Percentiles rank a stretch among this genome's conserved stretches.
Evolutionary conservation across 2,329 filamentous ascomycete genomes (phyloP).

Genomic region (Penicillium hordei): DNA sequence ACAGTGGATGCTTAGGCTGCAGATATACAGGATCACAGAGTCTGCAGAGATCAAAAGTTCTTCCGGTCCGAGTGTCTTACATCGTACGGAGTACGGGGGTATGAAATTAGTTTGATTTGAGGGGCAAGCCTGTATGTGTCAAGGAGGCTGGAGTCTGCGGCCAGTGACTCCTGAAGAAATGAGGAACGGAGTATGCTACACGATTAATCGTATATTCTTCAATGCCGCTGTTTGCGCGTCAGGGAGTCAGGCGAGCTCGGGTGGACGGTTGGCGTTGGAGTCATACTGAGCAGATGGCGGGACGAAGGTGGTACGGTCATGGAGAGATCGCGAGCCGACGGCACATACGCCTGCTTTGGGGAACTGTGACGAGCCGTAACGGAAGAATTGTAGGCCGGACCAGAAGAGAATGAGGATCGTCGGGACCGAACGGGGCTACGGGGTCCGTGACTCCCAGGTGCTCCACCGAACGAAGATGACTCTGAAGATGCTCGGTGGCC

Average conservation of each 20-base stretch:
- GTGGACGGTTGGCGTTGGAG: constrained; percentile 18
- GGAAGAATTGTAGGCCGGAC: constrained; percentile 8
- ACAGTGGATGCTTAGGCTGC: neutral
- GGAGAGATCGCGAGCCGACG: constrained; percentile 20
- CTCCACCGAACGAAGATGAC: constrained; percentile 3
- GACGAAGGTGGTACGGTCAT: constrained; percentile 25
- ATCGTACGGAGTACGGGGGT: neutral
- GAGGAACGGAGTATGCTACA: neutral
- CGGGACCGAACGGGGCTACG: constrained; percentile 20
- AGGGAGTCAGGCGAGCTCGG: constrained; percentile 19
- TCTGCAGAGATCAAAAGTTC: neutral
- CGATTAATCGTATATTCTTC: neutral
- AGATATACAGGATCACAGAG: neutral
- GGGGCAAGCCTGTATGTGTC: neutral
- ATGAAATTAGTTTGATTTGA: neutral
- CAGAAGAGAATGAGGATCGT: constrained; percentile 25
- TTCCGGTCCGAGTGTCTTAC: neutral
- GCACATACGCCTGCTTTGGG: constrained; percentile 14
- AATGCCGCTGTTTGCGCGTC: constrained; percentile 12
- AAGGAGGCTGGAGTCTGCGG: neutral
- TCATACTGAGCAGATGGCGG: constrained; percentile 28
- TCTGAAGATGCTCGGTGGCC: constrained; percentile 16
- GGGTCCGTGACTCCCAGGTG: neutral
- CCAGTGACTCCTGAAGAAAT: neutral
- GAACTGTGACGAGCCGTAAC: constrained; percentile 10